Evolutionary conservation across 257 asterid genomes (phyloP), one percentile per base, ranked within the genome.

Genomic region (Cruciata laevipes): DNA sequence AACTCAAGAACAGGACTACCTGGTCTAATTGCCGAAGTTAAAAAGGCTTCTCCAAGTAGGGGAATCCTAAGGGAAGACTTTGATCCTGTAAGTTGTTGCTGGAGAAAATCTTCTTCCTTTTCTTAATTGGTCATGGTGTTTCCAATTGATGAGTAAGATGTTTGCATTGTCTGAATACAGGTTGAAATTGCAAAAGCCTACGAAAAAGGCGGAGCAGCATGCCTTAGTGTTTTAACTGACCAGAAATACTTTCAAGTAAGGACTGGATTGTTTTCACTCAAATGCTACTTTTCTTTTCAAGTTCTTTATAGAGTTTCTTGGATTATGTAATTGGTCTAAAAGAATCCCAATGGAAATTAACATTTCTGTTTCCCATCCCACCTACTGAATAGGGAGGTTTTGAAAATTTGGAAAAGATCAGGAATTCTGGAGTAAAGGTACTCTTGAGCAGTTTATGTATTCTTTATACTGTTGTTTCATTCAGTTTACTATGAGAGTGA

Each of bases 171-270:
- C 33, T 61, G 68, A 47, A 74, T 31, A 60, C 84, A 91, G 97
- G 95, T 91, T 73, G 79, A 85, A 74, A 86, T 91, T 67, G 97
- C 97, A 67, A 91, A 88, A 80, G 91, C 97, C 70, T 88, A 91
- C 80, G 97, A 91, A 76, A 86, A 81, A 73, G 97, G 96, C 75
- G 97, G 97, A 71, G 96, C 96, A 44, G 91, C 97, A 25, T 91
- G 97, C 82, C 89, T 91, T 16, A 91, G 97, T 76, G 97, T 91
- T 72, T 75, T 91, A 66, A 91, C 97, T 18, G 97, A 88, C 71
- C 77, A 72, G 73, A 91, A 91, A 78, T 91, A 79, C 75, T 91
- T 91, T 69, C 92, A 88, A 88, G 97, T 90, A 76, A 70, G 73
- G 21, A 74, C 58, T 66, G 61, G 10, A 24, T 14, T 47, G 21